Percentiles rank a stretch among this genome's conserved stretches.
phyloP scores from a whole-genome alignment of 2,329 filamentous ascomycete species.

The Hypoxylon sp. region DNA sequence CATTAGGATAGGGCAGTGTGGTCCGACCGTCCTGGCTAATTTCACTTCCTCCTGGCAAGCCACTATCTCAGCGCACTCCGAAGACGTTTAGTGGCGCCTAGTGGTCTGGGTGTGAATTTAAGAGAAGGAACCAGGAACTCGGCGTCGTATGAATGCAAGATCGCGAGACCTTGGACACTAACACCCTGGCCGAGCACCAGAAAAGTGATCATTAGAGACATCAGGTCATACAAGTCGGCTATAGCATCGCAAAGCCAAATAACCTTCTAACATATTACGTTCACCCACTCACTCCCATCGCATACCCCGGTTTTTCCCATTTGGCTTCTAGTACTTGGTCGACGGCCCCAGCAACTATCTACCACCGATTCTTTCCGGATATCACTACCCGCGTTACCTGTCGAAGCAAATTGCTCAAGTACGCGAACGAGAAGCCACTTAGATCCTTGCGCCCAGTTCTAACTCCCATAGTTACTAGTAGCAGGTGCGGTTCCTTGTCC shows the following conservation, averaged over 20 bases:
- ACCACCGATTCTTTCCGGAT: constrained; percentile 24
- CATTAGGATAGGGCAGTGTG: constrained; percentile 14
- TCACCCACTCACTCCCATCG: constrained; percentile 14
- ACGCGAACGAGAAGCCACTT: constrained; percentile 25
- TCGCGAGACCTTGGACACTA: constrained; percentile 29
- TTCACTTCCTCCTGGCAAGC: constrained; percentile 7
- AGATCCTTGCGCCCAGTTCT: constrained; percentile 26
- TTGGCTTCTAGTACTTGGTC: constrained; percentile 17
- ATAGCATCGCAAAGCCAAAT: constrained; percentile 25
- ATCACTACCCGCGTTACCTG: constrained; percentile 6
- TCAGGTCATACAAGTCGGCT: constrained; percentile 27
- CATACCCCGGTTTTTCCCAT: constrained; percentile 10
- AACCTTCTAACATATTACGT: constrained; percentile 8
- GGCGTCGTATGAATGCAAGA: constrained; percentile 31
- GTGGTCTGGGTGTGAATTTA: constrained; percentile 17
- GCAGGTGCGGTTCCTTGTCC: constrained; percentile 4
- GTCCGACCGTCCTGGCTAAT: constrained; percentile 21
- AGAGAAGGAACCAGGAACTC: constrained; percentile 17
- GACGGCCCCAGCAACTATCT: constrained; percentile 12
- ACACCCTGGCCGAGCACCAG: constrained; percentile 22
- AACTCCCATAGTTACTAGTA: constrained; percentile 17
- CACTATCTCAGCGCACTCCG: constrained; percentile 15
- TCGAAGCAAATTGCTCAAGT: constrained; percentile 15
- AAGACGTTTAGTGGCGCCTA: constrained; percentile 2
- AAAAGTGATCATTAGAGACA: constrained; percentile 24